These are phyloP conservation scores for Citrus inodora DNA, from an alignment of 345 rosid genomes.

Conservation along the genomic window DNA sequence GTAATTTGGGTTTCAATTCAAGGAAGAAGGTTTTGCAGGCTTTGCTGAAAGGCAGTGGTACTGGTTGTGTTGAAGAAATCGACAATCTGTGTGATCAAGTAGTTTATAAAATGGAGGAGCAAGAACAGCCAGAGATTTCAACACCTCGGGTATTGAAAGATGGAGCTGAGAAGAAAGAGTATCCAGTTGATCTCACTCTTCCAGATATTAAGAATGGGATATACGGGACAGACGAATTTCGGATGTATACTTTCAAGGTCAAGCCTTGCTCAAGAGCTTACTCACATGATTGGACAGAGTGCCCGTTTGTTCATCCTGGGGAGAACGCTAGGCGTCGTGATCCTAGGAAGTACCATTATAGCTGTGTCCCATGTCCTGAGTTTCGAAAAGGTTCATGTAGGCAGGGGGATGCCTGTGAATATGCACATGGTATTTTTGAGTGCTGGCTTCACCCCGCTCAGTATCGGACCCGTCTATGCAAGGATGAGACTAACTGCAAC, in stretches of 20 bases:
- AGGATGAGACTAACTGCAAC: constrained; percentile 68
- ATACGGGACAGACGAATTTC: constrained; percentile 85
- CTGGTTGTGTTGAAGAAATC: constrained; percentile 17
- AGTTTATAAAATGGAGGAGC: constrained; percentile 26
- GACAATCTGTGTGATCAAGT: constrained; percentile 25
- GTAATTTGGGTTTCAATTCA: constrained; percentile 32
- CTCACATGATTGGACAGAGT: constrained; percentile 96
- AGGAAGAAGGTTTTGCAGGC: constrained; percentile 57
- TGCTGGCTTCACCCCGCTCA: constrained; percentile 99
- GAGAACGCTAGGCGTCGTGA: constrained; percentile 96
- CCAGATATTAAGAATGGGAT: constrained; percentile 83
- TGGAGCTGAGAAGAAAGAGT: constrained; percentile 74
- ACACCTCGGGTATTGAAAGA: constrained; percentile 37
- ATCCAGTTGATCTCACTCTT: constrained; percentile 74
- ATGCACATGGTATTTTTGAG: constrained; percentile 92
- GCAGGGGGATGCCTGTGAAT: constrained; percentile 80
- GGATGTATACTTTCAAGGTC: constrained; percentile 87
- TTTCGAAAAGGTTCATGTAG: constrained; percentile 86
- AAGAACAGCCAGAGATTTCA: constrained; percentile 35
- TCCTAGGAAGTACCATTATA: constrained; percentile 82
- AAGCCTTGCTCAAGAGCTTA: constrained; percentile 96
- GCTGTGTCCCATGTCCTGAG: constrained; percentile 96
- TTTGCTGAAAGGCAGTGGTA: constrained; percentile 38
- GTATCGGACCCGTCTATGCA: constrained; percentile 83
- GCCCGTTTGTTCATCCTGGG: constrained; percentile 95